Conservation (phyloP, 371 early-diverging fungal species). For the Mycotypha africana region DNA sequence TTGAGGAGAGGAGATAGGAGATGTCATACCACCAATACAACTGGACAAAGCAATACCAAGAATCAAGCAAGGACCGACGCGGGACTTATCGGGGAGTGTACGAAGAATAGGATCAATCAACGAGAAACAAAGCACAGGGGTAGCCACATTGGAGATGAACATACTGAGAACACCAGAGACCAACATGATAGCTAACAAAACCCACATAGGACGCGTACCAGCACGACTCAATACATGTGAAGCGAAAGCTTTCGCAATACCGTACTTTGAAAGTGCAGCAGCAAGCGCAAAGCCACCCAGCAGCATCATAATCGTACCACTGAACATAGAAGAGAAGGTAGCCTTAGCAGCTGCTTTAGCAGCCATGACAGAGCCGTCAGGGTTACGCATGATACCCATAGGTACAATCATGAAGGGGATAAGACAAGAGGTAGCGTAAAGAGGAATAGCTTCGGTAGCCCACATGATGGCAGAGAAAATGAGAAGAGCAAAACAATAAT, state of each 20-base stretch:
- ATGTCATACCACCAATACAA: conserved; percentile 93
- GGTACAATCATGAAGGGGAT: conserved; percentile 72
- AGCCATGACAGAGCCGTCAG: conserved; percentile 33
- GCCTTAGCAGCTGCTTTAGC: conserved; percentile 74
- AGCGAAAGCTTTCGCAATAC: conserved; percentile 69
- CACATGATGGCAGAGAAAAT: conserved; percentile 58
- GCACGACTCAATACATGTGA: conserved; percentile 61
- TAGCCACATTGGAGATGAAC: conserved; percentile 80
- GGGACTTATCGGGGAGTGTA: conserved; percentile 47
- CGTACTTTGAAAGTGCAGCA: conserved; percentile 41
- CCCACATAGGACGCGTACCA: conserved; percentile 60
- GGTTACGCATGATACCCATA: conserved; percentile 58
- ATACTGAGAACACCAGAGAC: conserved; percentile 67
- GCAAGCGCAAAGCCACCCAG: conserved; percentile 93
- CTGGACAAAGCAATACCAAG: conserved; percentile 92
- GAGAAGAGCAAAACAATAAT: conserved; percentile 57
- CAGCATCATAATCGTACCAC: conserved; percentile 91
- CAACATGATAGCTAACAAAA: conserved; percentile 68
- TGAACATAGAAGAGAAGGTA: conserved; percentile 91
- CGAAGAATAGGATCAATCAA: conserved; percentile 69
- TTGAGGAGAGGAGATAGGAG: conserved; percentile 92
- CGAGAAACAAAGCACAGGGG: conserved; percentile 77
- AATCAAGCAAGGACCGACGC: conserved; percentile 78
- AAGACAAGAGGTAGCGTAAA: conserved; percentile 71
- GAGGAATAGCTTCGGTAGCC: conserved; percentile 71